Base-by-base conservation (phyloP, 305 asterid genomes). In the Fraxinus angustifolia region DNA sequence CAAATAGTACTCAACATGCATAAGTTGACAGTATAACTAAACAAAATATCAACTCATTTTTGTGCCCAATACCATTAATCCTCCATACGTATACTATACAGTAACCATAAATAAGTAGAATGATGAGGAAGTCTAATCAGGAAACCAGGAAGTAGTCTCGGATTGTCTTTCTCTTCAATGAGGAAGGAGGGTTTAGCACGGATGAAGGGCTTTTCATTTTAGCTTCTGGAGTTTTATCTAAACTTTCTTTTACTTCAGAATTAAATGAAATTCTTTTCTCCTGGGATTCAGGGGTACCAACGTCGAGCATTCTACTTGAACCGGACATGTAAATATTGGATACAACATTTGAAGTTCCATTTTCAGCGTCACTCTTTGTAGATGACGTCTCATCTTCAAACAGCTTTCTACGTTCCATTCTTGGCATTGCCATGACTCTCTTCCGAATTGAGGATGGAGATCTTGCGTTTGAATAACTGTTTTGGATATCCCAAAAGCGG, bases 401-500 rank as follows among this genome's bases (percentile, higher is more conserved):
- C 34, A 96, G 91, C 86, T 89, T 91, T 79, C 91, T 89, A 50
- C 90, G 82, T 78, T 89, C 82, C 76, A 88, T 83, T 36, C 86
- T 84, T 74, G 99, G 93, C 83, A 86, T 70, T 40, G 93, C 92
- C 87, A 80, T 80, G 45, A 92, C 90, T 87, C 97, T 87, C 91
- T 93, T 94, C 67, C 97, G 84, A 78, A 90, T 90, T 72, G 97
- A 90, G 26, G 97, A 94, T 58, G 98, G 98, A 45, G 98, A 94
- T 81, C 93, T 88, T 12, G 81, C 88, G 53, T 84, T 93, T 70
- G 99, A 90, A 79, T 96, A 92, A 75, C 94, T 90, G 87, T 86
- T 87, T 30, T 89, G 87, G 60, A 93, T 87, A 83, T 92, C 91
- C 98, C 98, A 92, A 73, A 92, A 84, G 11, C 96, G 92, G 75